phyloP scores from a whole-genome alignment of 2,329 filamentous ascomycete species.

The Macrophomina phaseolina region DNA sequence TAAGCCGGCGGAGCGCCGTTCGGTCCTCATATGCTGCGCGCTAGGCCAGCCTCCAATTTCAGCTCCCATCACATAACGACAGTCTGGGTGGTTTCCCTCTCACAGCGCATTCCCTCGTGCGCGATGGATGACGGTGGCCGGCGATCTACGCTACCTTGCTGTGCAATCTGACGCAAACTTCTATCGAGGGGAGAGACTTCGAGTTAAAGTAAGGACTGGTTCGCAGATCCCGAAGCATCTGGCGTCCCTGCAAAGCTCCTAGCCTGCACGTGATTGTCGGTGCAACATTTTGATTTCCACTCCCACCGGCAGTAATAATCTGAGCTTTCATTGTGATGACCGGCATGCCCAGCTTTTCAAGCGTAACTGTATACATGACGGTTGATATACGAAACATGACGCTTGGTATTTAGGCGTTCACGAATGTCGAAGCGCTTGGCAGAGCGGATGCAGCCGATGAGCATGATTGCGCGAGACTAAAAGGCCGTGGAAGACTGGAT shows the following conservation, averaged over 20 bases:
- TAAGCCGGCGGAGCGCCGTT: background rate
- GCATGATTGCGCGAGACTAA: too few relatives aligned
- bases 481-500: background rate
- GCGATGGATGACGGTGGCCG: background rate
- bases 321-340: background rate
- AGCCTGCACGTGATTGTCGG: too few relatives aligned
- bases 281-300: background rate
- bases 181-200: too few relatives aligned
- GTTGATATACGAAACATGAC: background rate
- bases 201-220: too few relatives aligned
- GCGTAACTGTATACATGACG: conserved; percentile 15
- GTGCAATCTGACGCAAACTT: too few relatives aligned
- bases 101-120: too few relatives aligned
- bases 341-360: background rate
- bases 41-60: background rate
- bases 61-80: background rate
- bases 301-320: background rate
- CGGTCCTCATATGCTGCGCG: background rate
- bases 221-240: too few relatives aligned
- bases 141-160: background rate
- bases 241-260: too few relatives aligned
- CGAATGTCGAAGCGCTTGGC: background rate
- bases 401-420: background rate
- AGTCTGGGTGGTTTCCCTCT: too few relatives aligned
- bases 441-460: background rate